Base-by-base conservation (phyloP, 2,329 filamentous ascomycete species). In the Ustilaginoidea virens region DNA sequence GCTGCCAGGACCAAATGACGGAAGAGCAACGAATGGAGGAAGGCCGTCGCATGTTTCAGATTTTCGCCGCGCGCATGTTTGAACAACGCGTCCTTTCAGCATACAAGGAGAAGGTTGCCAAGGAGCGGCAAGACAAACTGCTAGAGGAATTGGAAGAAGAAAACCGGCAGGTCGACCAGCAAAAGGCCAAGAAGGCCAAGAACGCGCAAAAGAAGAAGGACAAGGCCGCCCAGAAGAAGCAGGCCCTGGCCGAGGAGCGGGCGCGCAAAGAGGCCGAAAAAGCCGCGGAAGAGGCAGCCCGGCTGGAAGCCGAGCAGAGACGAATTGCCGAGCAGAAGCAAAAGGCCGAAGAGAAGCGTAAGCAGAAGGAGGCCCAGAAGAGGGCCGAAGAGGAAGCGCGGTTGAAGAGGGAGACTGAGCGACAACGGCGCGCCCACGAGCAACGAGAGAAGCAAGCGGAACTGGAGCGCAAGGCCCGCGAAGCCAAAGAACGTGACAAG, bases 1-100 rank as follows among this genome's bases (percentile, higher is more conserved):
- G 50, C 49, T 57, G 53, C 44, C 55, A 96, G 87, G 86, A 92
- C 50, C 74, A 79, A 39, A 90, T 96, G 82, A 94, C 85, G 29
- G 87, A 96, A 61, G 83, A 93, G 58, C 86, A 96, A 61, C 80
- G 90, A 36, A 96, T 98, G 90, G 86, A 96, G 52, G 90, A 98
- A 62, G 90, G 90, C 36, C 74, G 90, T 32, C 71, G 87, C 42
- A 98, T 98, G 90, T 98, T 98, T 51, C 90, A 98, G 53, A 96
- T 98, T 52, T 98, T 98, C 54, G 90, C 90, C 36, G 90, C 90
- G 33, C 76, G 90, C 38, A 98, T 98, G 90, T 98, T 98, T 53
- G 90, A 98, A 58, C 90, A 98, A 53, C 71, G 90, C 38, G 90
- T 98, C 14, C 66, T 98, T 34, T 87, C 81, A 23, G 90, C 90